Evolutionary conservation across 768 basidiomycete genomes (phyloP), one percentile per base, ranked within the genome.

Genomic region (Collybiopsis confluens): DNA sequence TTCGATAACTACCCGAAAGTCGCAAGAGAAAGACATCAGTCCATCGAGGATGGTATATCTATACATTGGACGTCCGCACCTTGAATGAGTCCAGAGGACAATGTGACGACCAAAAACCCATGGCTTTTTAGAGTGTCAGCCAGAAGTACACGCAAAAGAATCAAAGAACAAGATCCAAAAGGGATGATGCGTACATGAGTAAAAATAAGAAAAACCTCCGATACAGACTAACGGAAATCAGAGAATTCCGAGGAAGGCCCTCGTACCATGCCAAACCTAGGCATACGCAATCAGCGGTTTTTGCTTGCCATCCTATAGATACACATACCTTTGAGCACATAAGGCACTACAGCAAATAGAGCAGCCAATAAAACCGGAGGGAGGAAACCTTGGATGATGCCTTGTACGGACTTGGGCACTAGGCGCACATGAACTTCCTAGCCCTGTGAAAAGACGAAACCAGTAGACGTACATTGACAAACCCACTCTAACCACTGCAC

Each of bases 211-310:
- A 86, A 65, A 80, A 88, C n/a, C 88, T 76, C 10, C 77, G 78
- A 72, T 88, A 88, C 26, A 90, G 76, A 62, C 81, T 82, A 54
- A 86, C 71, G 42, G 85, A 84, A n/a, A 90, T 79, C 20, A 81
- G 69, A 1, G 84, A 85, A 56, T 79, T 80, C 36, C 81, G 75
- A 0, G 87, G 86, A 44, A 86, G 85, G 43, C 86, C 85, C 64
- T 88, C 82, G 58, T 85, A 84, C 71, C 79, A 80, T 18, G 86
- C 83, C 11, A 88, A 67, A 15, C 66, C 85, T 70, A 48, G 6
- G 20, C n/a, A 20, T 5, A 35, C 40, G 70, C 57, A 52, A 50
- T 2, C 5, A 28, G n/a, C n/a, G n/a, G 3, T 11, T 40, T 23
- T 1, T n/a, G 37, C 23, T 18, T 15, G 6, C 4, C 15, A 26